Base-by-base conservation (phyloP, 805 yeast species). In the Cyberlindnera japonica region DNA sequence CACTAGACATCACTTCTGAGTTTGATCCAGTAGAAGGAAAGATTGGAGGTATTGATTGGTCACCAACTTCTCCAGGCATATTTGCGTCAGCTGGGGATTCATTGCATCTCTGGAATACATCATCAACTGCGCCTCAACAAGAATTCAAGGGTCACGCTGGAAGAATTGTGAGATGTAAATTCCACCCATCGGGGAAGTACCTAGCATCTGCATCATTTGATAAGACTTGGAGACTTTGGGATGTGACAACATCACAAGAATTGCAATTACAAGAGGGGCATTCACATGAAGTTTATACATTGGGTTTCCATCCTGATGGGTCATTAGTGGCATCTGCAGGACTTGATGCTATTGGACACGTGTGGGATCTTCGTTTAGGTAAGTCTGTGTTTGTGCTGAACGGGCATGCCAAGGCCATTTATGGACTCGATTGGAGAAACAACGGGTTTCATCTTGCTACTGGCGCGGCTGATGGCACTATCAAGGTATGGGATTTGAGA, bases 311-410 rank as follows among this genome's bases (percentile, higher is more conserved):
- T 44, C 71, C 72, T 0, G 95, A 87, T 53, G 97, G 98, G 1
- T 68, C 91, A 3, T 59, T 91, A 6, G 52, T 83, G 7, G 81
- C 83, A 1, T 76, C 87, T 11, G 93, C 82, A 4, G 96, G 96
- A 0, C 63, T 81, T 6, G 97, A 91, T 60, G 83, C 81, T 0
- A 62, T 78, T 15, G 80, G 79, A 0, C 66, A 82, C 32, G 57
- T 90, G 2, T 91, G 97, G 97, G 99, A 91, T 63, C 59, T 91
- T 28, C 65, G 99, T 38, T 69, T 83, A 0, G 98, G 97, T 4
- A 69, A 75, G 40, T 67, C 77, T 0, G 70, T 85, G 2, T 68
- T 75, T 57, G 61, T 69, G 9, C 59, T 88, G 4, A 67, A 70
- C 21, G 85, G 85, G 1, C 98, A 93, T 60, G 72, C 76, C 6